These are phyloP conservation scores for Marchantia paleacea DNA, from an alignment of 225 moss, liverwort and hornwort species.

Conservation along the genomic window DNA sequence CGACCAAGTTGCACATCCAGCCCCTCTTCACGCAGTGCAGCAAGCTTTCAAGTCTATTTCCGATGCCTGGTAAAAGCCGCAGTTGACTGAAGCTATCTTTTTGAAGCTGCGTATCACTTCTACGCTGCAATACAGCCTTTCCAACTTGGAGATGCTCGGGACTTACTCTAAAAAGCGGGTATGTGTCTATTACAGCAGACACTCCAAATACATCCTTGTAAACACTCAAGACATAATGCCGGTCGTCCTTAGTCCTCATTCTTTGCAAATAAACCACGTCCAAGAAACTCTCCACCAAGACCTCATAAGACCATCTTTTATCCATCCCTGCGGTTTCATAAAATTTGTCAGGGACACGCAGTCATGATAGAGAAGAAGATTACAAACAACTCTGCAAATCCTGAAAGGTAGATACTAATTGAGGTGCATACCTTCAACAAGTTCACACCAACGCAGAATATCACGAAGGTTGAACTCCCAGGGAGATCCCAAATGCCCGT, in stretches of 20 bases:
- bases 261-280: conserved; percentile 92
- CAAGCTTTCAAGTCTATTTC: conserved; percentile 72
- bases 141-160: conserved; percentile 67
- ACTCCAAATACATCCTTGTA: conserved; percentile 66
- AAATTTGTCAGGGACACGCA: neutral
- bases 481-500: conserved; percentile 79
- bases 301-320: conserved; percentile 16
- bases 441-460: conserved; percentile 91
- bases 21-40: conserved; percentile 89
- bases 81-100: conserved; percentile 57
- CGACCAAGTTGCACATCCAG: conserved; percentile 95
- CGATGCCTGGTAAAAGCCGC: conserved; percentile 72
- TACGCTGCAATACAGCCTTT: conserved; percentile 58
- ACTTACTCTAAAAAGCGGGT: conserved; percentile 57
- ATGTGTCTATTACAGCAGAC: conserved; percentile 51
- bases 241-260: conserved; percentile 83
- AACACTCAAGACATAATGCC: conserved; percentile 62
- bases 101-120: conserved; percentile 51
- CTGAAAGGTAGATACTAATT: neutral
- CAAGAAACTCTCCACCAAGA: conserved; percentile 48
- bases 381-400: neutral
- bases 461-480: conserved; percentile 99
- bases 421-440: conserved; percentile 49
- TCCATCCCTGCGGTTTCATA: conserved; percentile 27
- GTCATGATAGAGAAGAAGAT: neutral